A percentile compares a stretch with the other conserved stretches of the same genome.
phyloP scores from a whole-genome alignment of 2,329 filamentous ascomycete species.

The Hymenotorrendiella dingleyae region DNA sequence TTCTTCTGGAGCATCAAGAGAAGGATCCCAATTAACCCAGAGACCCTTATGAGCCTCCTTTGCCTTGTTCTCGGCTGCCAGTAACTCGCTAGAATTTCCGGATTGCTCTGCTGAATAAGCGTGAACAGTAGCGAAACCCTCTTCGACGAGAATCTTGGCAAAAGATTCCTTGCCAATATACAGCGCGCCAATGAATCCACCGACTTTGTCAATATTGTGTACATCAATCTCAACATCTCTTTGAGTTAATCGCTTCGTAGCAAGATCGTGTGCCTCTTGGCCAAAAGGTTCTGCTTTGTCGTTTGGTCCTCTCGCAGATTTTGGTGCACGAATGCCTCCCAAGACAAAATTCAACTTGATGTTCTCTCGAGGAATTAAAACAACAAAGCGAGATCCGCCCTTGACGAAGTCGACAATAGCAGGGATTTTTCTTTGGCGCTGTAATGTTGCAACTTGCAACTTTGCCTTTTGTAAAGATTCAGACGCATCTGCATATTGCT shows the following conservation, averaged over 20 bases:
- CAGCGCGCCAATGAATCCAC: slow-evolving; percentile 92
- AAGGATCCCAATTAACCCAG: slow-evolving; percentile 93
- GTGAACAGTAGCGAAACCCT: slow-evolving; percentile 88
- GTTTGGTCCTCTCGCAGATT: slow-evolving; percentile 70
- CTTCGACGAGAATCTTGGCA: slow-evolving; percentile 85
- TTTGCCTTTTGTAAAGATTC: slow-evolving; percentile 94
- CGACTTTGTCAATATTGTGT: slow-evolving; percentile 90
- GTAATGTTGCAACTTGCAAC: slow-evolving; percentile 80
- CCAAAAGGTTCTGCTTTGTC: slow-evolving; percentile 90
- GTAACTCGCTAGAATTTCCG: slow-evolving; percentile 80
- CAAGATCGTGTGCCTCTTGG: slow-evolving; percentile 88
- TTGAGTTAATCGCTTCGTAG: slow-evolving; percentile 82
- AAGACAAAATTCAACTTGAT: slow-evolving; percentile 94
- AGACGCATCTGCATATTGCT: slow-evolving; percentile 82
- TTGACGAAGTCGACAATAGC: slow-evolving; percentile 97
- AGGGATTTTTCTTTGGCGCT: slow-evolving; percentile 86
- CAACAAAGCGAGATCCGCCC: slow-evolving; percentile 88
- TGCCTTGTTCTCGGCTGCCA: slow-evolving; percentile 79
- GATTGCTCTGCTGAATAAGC: slow-evolving; percentile 94
- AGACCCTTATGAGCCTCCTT: slow-evolving; percentile 84
- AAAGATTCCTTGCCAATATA: slow-evolving; percentile 96
- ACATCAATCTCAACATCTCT: slow-evolving; percentile 95
- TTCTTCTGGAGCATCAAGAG: slow-evolving; percentile 63
- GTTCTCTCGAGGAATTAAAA: slow-evolving; percentile 86
- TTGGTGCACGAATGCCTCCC: slow-evolving; percentile 84